These are phyloP conservation scores for Grosmannia huntii DNA, from an alignment of 2,329 filamentous ascomycete genomes.

Conservation along the genomic window DNA sequence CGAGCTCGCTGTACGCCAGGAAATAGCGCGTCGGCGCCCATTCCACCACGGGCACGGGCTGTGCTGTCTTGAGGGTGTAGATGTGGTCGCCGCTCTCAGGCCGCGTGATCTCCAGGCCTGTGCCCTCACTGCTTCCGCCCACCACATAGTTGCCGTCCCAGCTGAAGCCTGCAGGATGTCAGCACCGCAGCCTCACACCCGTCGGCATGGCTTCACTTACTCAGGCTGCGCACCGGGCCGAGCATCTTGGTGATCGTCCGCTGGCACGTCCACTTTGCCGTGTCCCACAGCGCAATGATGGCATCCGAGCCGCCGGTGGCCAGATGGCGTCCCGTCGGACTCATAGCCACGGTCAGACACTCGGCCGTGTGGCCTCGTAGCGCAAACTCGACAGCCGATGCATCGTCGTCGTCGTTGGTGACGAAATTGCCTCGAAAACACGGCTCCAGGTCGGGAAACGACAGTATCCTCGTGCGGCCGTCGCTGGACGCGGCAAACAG, in stretches of 20 bases:
- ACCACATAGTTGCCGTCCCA: slow-evolving; percentile 67
- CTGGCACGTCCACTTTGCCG: slow-evolving; percentile 62
- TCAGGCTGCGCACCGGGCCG: slow-evolving; percentile 57
- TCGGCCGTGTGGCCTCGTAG: slow-evolving; percentile 63
- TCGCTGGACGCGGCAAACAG: slow-evolving; percentile 60
- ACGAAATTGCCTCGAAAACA: slow-evolving; percentile 35
- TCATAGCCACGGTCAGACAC: slow-evolving; percentile 55
- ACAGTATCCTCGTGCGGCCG: slow-evolving; percentile 57
- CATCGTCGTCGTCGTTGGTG: slow-evolving; percentile 13
- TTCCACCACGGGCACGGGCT: slow-evolving; percentile 52
- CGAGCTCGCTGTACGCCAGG: slow-evolving; percentile 60
- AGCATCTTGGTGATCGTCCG: slow-evolving; percentile 57
- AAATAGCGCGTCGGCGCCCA: slow-evolving; percentile 68
- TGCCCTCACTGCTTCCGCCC: slow-evolving; percentile 60
- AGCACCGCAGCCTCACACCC: not conserved
- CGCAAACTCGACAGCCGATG: slow-evolving; percentile 35
- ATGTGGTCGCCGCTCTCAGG: slow-evolving; percentile 63
- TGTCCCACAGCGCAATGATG: slow-evolving; percentile 67
- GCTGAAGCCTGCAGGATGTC: slow-evolving; percentile 44
- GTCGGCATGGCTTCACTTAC: slow-evolving; percentile 24
- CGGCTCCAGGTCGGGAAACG: slow-evolving; percentile 51
- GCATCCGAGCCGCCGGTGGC: slow-evolving; percentile 67
- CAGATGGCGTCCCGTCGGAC: slow-evolving; percentile 57
- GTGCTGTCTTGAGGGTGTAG: slow-evolving; percentile 56
- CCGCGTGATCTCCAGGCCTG: slow-evolving; percentile 57